Conservation (phyloP, 495 filamentous ascomycete species). For the Penicillium canariense region DNA sequence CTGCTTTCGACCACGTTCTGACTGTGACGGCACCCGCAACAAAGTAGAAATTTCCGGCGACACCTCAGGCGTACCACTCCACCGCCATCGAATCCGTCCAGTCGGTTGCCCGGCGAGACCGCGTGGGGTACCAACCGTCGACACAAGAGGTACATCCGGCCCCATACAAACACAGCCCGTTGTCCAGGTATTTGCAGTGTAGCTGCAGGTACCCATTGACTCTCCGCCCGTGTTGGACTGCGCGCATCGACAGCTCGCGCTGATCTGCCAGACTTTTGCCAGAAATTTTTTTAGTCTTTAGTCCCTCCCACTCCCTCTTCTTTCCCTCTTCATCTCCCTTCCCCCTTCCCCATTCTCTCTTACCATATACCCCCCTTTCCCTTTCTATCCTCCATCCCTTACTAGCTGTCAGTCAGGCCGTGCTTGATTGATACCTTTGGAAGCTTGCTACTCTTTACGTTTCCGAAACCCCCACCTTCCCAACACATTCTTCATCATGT, state of each 20-base stretch:
- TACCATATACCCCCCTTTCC: neutral
- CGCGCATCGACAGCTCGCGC: slow-evolving; percentile 17
- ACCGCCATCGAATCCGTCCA: slow-evolving; percentile 4
- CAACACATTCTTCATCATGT: slow-evolving; percentile 24
- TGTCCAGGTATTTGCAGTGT: neutral
- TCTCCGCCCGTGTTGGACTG: slow-evolving; percentile 11
- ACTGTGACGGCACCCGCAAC: too few relatives aligned
- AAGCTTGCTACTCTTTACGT: neutral
- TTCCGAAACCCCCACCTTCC: neutral
- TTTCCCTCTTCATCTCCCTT: slow-evolving; percentile 12
- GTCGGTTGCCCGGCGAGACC: slow-evolving; percentile 8
- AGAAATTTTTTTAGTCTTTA: slow-evolving; percentile 17
- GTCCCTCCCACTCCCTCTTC: slow-evolving; percentile 6
- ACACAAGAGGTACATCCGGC: slow-evolving; percentile 3
- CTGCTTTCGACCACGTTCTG: too few relatives aligned
- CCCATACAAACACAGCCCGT: neutral
- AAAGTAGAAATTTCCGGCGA: slow-evolving; percentile 4
- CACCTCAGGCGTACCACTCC: slow-evolving; percentile 20
- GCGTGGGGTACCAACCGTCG: slow-evolving; percentile 1
- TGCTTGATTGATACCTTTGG: neutral
- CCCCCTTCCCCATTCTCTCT: neutral
- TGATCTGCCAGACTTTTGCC: slow-evolving; percentile 15
- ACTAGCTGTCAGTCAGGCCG: neutral
- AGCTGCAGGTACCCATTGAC: slow-evolving; percentile 4
- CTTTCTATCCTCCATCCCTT: neutral